phyloP scores from a whole-genome alignment of 1,284 basidiomycete genomes.

The Dichomitus squalens region DNA sequence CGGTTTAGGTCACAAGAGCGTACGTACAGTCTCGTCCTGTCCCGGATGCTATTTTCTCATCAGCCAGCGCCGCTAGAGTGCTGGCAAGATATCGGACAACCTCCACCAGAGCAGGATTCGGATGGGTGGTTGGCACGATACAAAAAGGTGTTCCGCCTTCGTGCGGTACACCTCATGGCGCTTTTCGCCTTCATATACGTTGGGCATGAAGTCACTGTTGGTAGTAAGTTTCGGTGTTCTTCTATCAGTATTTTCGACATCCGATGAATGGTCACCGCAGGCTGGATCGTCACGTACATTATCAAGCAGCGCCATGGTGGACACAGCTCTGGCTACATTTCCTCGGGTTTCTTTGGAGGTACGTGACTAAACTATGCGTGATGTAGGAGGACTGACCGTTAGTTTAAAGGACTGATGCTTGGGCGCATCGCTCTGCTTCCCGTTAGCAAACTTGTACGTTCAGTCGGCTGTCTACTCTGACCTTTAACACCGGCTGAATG shows the following conservation, averaged over 20 bases:
- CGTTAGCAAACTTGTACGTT: conserved; percentile 46
- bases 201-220: conserved; percentile 48
- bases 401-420: conserved; percentile 38
- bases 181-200: conserved; percentile 47
- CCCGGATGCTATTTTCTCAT: neutral
- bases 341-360: conserved; percentile 53
- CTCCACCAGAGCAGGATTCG: conserved; percentile 19
- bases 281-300: conserved; percentile 55
- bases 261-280: conserved; percentile 25
- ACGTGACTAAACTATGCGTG: neutral
- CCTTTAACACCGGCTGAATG: neutral
- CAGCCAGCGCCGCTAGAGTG: conserved; percentile 26
- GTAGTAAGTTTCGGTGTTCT: conserved; percentile 32
- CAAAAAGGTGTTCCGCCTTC: conserved; percentile 38
- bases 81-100: conserved; percentile 34
- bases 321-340: conserved; percentile 48
- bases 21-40: conserved; percentile 20
- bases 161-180: conserved; percentile 43
- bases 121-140: conserved; percentile 33
- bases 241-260: neutral
- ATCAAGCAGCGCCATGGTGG: conserved; percentile 46
- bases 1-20: conserved; percentile 55
- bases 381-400: neutral
- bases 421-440: conserved; percentile 48
- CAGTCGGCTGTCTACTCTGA: neutral